Evolutionary conservation across 306 rosid species (phyloP), one percentile per base, ranked within the genome.

Genomic region (Herpetospermum pedunculosum): DNA sequence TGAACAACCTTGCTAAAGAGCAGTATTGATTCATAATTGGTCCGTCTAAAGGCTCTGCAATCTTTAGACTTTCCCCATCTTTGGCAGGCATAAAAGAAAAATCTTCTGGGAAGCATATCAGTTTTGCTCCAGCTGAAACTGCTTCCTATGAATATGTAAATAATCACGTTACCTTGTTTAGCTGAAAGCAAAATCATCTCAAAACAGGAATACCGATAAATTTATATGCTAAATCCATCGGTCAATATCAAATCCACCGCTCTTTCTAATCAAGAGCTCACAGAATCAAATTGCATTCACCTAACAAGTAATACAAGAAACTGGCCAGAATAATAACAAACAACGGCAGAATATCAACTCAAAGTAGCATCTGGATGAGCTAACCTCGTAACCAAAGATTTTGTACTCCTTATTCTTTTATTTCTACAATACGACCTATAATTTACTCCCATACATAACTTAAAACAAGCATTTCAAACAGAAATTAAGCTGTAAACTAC

Each of bases 21-120:
- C 97, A 85, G 67, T 94, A 94, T 67, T 80, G 82, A 11, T 82
- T 74, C 95, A 94, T 84, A 28, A 84, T 79, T 58, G 89, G 96
- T 26, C 97, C 99, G 23, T 91, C 85, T 72, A 95, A 81, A 54
- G 92, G 92, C 76, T 95, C 81, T 7, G 92, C 92, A 52, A 95
- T 77, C 71, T 63, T 77, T 65, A 87, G 81, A 84, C 96, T 83
- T 1, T 95, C 99, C 11, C 99, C 97, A 76, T 91, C 91, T 57
- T 84, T 87, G 49, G 88, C 87, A 60, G 86, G 96, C 52, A 91
- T 82, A 64, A 72, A 95, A 55, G 99, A 90, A 78, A 95, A 95
- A 10, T 82, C 78, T 81, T 95, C 99, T 11, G 99, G 97, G 77
- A 91, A 84, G 78, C 99, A 95, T 25, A 91, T 65, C 83, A 95